phyloP scores from a whole-genome alignment of 306 rosid genomes.

The Inga oerstediana region DNA sequence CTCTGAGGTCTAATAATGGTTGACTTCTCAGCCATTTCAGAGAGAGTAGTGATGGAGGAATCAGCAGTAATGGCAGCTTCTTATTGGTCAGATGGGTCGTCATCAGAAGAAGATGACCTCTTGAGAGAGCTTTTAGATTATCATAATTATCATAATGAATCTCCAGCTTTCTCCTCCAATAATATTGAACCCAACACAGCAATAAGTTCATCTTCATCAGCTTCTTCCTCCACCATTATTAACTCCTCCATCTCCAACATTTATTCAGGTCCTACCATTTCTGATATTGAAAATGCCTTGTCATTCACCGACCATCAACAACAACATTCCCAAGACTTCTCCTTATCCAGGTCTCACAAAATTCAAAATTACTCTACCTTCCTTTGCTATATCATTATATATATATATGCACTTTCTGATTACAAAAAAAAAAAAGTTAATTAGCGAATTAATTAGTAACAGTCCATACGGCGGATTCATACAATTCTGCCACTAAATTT shows the following conservation, averaged over 20 bases:
- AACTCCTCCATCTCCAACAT: conserved; percentile 49
- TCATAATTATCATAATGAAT: conserved; percentile 39
- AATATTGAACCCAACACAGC: conserved; percentile 3
- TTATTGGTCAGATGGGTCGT: conserved; percentile 55
- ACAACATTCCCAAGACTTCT: conserved; percentile 43
- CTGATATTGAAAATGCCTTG: conserved; percentile 74
- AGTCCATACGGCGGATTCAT: too few relatives aligned
- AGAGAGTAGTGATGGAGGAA: conserved; percentile 45
- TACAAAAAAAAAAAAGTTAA: too few relatives aligned
- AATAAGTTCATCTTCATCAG: neutral
- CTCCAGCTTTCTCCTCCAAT: conserved; percentile 44
- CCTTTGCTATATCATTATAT: neutral
- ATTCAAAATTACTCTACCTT: neutral
- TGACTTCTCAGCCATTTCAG: conserved; percentile 41
- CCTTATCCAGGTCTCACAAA: conserved; percentile 51
- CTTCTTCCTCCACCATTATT: conserved; percentile 15
- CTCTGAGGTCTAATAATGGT: conserved; percentile 18
- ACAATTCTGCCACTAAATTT: too few relatives aligned
- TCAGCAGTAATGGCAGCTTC: conserved; percentile 34
- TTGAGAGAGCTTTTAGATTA: conserved; percentile 62
- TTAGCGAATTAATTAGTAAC: too few relatives aligned
- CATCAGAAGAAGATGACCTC: conserved; percentile 71
- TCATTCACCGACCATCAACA: conserved; percentile 46
- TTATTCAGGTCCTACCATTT: conserved; percentile 77
- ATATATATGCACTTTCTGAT: neutral